Evolutionary conservation across 495 filamentous ascomycete genomes (phyloP), one percentile per base, ranked within the genome.

Genomic region (Opeltia flavorubescens): DNA sequence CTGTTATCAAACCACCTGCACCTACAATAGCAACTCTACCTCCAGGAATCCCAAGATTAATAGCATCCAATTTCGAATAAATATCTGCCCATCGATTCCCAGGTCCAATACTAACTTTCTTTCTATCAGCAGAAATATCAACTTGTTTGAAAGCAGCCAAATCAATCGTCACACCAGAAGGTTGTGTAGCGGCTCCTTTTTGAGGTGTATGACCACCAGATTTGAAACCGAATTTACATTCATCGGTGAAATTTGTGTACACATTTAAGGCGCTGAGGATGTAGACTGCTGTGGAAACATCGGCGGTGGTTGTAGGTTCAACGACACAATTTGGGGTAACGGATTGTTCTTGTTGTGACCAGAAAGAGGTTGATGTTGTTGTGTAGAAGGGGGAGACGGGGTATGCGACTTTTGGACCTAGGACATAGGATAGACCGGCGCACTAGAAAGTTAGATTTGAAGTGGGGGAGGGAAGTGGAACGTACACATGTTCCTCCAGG

Each of bases 11-110:
- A 11, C 65, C 68, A 4, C 53, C 62, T 12, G 67, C 66, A 17
- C 69, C 67, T 31, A 74, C 62, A 3, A 44, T 44, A 1, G 59
- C 40, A 15, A 67, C 71, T 20, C 75, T 63, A 1, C 70, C 74
- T 12, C 76, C 75, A n/a, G 67, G 54, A 12, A 66, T 69, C 4
- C 65, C 63, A 28, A 72, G 64, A 29, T 62, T 60, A 1, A 66
- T 55, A 11, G 63, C 59, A 24, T 74, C 70, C 1, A 78, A 65
- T 15, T 55, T 53, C 7, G 41, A 28, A 25, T 72, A 74, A 20
- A 78, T 67, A 5, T 68, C 51, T 17, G 65, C 67, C 67, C 72
- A 74, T 21, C 58, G 55, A 27, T 62, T 63, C 8, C 75, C 75
- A 7, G 67, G 58, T 0, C 72, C 74, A 5, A 60, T n/a, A n/a